Base-by-base conservation (phyloP, 805 yeast species). In the Saturnispora bothae region DNA sequence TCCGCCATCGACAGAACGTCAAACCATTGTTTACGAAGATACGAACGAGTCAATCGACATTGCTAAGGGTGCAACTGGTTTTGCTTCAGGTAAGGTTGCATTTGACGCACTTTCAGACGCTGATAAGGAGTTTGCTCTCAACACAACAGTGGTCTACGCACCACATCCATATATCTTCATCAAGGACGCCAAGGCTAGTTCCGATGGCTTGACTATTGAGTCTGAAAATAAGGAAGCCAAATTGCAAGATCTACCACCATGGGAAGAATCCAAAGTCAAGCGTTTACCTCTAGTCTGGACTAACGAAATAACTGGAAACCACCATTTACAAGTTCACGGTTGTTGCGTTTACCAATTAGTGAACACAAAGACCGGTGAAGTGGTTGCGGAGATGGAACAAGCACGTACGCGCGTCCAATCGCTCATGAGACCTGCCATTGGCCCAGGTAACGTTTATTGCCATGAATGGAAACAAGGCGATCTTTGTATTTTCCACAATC, bases 121-220 rank as follows among this genome's bases (percentile, higher is more conserved):
- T 53, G 92, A 84, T 44, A 73, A 84, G 59, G 64, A 79, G 44
- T 68, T 76, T 46, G 95, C 88, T 2, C 66, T 83, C 43, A 68
- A 70, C 53, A 79, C 94, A n/a, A 76, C 75, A 3, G 89, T 85
- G 17, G 83, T 78, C 33, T 85, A 85, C 56, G 94, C 95, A 14
- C 95, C 95, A 28, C 95, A 85, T 57, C 95, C 95, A 31, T 85
- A 84, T 60, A 85, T 85, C 42, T 83, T 71, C 59, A 85, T 85
- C 45, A 73, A 84, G 4, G 75, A 80, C 12, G 84, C 94, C 27
- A 72, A 66, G 42, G 95, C 95, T 29, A 81, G 92, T 8, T 71
- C 78, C 25, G 94, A 84, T 57, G 95, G 95, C 5, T 68, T 85
- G 43, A 81, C 94, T 2, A 85, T 85, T 78, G 83, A 73, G 14